A percentile compares a stretch with the other conserved stretches of the same genome.
Evolutionary conservation across 2,329 filamentous ascomycete species (phyloP).

Genomic region (Alternaria gaisen): DNA sequence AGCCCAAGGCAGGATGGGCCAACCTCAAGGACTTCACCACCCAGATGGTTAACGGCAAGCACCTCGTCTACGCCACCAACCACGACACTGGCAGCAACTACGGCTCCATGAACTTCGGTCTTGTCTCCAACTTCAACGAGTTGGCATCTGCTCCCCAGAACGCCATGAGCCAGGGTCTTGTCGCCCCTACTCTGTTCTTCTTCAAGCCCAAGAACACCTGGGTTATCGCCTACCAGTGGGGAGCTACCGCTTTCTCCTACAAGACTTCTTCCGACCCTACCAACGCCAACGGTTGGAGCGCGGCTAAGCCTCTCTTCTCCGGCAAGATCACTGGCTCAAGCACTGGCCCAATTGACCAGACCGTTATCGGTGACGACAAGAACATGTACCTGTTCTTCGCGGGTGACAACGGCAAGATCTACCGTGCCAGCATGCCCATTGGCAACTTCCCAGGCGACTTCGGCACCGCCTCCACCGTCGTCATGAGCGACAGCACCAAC

Average conservation of each 20-base stretch:
- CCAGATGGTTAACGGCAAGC: constrained; percentile 64
- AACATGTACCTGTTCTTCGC: constrained; percentile 75
- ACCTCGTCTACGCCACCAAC: constrained; percentile 68
- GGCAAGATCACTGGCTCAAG: constrained; percentile 61
- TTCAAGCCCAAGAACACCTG: constrained; percentile 69
- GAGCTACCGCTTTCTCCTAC: constrained; percentile 67
- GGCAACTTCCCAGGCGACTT: constrained; percentile 69
- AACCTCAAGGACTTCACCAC: constrained; percentile 71
- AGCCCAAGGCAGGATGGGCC: constrained; percentile 63
- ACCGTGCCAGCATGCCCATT: constrained; percentile 70
- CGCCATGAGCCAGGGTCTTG: constrained; percentile 56
- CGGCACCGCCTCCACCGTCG: constrained; percentile 59
- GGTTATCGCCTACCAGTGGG: constrained; percentile 74
- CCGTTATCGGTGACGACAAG: constrained; percentile 67
- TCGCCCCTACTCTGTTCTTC: constrained; percentile 71
- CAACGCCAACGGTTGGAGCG: constrained; percentile 66
- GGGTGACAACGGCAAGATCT: constrained; percentile 73
- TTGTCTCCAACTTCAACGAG: constrained; percentile 63
- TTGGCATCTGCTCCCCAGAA: constrained; percentile 64
- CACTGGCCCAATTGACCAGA: constrained; percentile 70
- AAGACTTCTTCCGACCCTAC: constrained; percentile 66
- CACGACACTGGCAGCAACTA: constrained; percentile 57
- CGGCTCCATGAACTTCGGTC: constrained; percentile 67
- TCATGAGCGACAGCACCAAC: constrained; percentile 63
- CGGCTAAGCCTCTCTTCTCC: constrained; percentile 63